Conservation (phyloP, 495 filamentous ascomycete species). For the Penicillium paxilli region DNA sequence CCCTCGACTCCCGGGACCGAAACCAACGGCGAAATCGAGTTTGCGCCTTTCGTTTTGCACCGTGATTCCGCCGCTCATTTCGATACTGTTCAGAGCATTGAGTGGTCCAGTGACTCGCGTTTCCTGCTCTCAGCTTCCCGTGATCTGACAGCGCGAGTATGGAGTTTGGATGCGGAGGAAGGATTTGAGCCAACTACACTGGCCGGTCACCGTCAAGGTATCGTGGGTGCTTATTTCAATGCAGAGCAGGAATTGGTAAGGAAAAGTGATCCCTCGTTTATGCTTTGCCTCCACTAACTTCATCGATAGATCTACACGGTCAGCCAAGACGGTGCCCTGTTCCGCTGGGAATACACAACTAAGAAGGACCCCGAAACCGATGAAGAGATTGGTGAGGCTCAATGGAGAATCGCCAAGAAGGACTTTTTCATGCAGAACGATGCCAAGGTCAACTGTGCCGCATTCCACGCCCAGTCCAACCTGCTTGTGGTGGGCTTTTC, state of each 20-base stretch:
- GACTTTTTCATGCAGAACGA: constrained; percentile 92
- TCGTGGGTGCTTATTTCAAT: constrained; percentile 89
- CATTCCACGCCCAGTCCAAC: constrained; percentile 83
- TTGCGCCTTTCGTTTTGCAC: constrained; percentile 90
- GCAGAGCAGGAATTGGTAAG: constrained; percentile 78
- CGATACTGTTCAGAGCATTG: constrained; percentile 77
- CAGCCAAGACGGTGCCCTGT: constrained; percentile 67
- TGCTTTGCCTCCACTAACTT: constrained; percentile 40
- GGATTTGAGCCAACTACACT: constrained; percentile 87
- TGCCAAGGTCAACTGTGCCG: constrained; percentile 82
- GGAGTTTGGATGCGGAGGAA: constrained; percentile 85
- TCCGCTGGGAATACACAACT: constrained; percentile 61
- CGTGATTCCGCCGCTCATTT: constrained; percentile 85
- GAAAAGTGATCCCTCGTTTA: constrained; percentile 41
- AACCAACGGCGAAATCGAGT: constrained; percentile 81
- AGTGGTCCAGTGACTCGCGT: constrained; percentile 93
- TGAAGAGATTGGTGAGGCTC: constrained; percentile 59
- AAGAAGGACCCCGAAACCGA: constrained; percentile 59
- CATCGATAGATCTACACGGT: constrained; percentile 68
- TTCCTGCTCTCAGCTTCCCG: constrained; percentile 91
- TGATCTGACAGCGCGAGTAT: constrained; percentile 90
- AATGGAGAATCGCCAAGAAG: constrained; percentile 83
- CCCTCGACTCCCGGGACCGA: constrained; percentile 79
- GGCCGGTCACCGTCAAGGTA: constrained; percentile 83
- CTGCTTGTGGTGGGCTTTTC: constrained; percentile 92